Conservation (phyloP, 2,329 filamentous ascomycete genomes). For the Aspergillus chevalieri region DNA sequence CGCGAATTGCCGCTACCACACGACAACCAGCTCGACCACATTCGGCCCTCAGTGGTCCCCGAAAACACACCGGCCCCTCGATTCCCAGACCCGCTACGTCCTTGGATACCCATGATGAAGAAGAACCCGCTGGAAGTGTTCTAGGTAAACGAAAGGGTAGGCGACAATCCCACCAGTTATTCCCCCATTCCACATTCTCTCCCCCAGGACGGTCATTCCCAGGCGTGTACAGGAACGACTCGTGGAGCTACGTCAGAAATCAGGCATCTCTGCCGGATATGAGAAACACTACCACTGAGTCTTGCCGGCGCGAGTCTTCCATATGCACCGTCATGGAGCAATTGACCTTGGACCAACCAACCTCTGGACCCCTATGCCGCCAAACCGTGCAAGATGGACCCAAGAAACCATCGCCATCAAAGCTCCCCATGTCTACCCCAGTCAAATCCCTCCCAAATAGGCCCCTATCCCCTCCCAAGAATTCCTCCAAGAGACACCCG, state of each 20-base stretch:
- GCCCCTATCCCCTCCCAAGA: slow-evolving; percentile 20
- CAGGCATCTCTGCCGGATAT: background rate
- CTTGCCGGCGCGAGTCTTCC: slow-evolving; percentile 2
- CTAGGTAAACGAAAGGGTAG: slow-evolving; percentile 50
- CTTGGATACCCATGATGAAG: slow-evolving; percentile 37
- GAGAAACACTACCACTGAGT: background rate
- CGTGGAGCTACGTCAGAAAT: background rate
- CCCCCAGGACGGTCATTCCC: slow-evolving; percentile 8
- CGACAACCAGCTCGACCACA: slow-evolving; percentile 44
- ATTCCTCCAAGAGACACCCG: slow-evolving; percentile 30
- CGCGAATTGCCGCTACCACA: slow-evolving; percentile 40
- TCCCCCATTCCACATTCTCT: slow-evolving; percentile 16
- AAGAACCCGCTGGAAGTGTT: slow-evolving; percentile 30
- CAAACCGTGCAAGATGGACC: slow-evolving; percentile 7
- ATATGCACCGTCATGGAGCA: slow-evolving; percentile 5
- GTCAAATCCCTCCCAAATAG: slow-evolving; percentile 30
- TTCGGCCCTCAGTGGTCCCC: slow-evolving; percentile 47
- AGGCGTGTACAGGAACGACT: slow-evolving; percentile 1
- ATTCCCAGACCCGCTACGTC: slow-evolving; percentile 38
- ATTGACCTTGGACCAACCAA: slow-evolving; percentile 5
- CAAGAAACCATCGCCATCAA: slow-evolving; percentile 10
- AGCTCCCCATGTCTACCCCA: slow-evolving; percentile 25
- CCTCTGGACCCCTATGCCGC: slow-evolving; percentile 7
- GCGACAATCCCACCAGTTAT: slow-evolving; percentile 31
- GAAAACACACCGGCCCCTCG: slow-evolving; percentile 42